Conservation (phyloP, 176 grass and related monocot genomes). For the Paspalum notatum region DNA sequence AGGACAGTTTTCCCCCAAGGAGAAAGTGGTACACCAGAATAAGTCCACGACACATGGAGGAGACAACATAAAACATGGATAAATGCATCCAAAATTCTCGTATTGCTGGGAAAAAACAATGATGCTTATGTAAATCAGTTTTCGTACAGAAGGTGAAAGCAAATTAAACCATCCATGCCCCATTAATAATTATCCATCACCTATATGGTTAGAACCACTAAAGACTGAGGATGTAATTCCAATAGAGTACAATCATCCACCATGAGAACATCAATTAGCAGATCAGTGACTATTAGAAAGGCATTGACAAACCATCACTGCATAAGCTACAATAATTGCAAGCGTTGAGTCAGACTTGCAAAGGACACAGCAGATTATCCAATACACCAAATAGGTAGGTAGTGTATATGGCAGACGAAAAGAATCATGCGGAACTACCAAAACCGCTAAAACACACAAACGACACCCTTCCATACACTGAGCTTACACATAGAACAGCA, state of each 20-base stretch:
- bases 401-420: not conserved
- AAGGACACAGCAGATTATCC: not conserved
- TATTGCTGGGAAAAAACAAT: slow-evolving; percentile 19
- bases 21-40: not conserved
- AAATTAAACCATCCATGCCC: slow-evolving; percentile 4
- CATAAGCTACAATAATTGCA: not conserved
- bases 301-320: not conserved
- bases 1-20: not conserved
- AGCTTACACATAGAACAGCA: not conserved
- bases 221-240: not conserved
- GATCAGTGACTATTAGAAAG: not conserved
- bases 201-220: not conserved
- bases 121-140: not conserved
- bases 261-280: not conserved
- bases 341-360: not conserved
- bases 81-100: slow-evolving; percentile 7
- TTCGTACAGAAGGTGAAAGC: not conserved
- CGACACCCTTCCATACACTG: not conserved
- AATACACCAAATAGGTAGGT: not conserved
- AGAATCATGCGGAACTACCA: not conserved
- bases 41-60: not conserved
- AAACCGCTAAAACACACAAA: not conserved
- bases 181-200: slow-evolving; percentile 1
- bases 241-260: not conserved
- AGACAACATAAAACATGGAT: not conserved